A percentile compares a stretch with the other conserved stretches of the same genome.
Conservation (phyloP, 192 early-diverging fungal genomes). For the Podila clonocystis region DNA sequence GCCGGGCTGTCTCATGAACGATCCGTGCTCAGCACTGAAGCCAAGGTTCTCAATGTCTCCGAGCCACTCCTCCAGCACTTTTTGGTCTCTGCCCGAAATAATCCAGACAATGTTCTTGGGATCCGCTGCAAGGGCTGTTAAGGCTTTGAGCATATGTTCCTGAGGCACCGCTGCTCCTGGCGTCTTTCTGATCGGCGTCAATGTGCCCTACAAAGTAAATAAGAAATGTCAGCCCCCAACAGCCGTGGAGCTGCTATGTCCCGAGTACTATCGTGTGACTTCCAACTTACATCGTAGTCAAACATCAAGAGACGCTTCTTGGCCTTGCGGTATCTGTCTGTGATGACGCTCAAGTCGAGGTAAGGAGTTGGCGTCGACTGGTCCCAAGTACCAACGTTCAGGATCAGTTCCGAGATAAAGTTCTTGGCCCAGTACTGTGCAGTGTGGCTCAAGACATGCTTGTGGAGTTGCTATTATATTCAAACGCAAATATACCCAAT, state of each 20-base stretch:
- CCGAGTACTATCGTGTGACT: not conserved
- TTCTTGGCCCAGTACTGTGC: slow-evolving; percentile 88
- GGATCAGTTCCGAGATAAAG: slow-evolving; percentile 82
- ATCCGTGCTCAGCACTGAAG: slow-evolving; percentile 94
- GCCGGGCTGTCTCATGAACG: slow-evolving; percentile 88
- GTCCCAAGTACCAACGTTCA: slow-evolving; percentile 52
- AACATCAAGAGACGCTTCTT: slow-evolving; percentile 89
- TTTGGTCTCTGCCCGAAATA: slow-evolving; percentile 92
- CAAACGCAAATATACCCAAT: not conserved
- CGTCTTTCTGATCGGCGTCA: slow-evolving; percentile 90
- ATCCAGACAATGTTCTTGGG: slow-evolving; percentile 89
- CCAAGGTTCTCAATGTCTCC: slow-evolving; percentile 81
- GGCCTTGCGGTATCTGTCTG: slow-evolving; percentile 61
- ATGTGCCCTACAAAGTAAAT: slow-evolving; percentile 73
- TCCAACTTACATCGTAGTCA: slow-evolving; percentile 85
- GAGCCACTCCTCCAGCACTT: slow-evolving; percentile 86
- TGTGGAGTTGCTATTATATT: slow-evolving; percentile 69
- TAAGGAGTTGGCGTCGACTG: slow-evolving; percentile 59
- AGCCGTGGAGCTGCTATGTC: not conserved
- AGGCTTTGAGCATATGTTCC: slow-evolving; percentile 80
- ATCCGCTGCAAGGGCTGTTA: slow-evolving; percentile 76
- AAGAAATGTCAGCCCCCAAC: not conserved
- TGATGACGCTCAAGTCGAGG: slow-evolving; percentile 48
- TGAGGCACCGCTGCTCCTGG: slow-evolving; percentile 86
- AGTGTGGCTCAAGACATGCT: slow-evolving; percentile 85